Evolutionary conservation across 768 basidiomycete genomes (phyloP), one percentile per base, ranked within the genome.

Genomic region (Tulasnella sp.): DNA sequence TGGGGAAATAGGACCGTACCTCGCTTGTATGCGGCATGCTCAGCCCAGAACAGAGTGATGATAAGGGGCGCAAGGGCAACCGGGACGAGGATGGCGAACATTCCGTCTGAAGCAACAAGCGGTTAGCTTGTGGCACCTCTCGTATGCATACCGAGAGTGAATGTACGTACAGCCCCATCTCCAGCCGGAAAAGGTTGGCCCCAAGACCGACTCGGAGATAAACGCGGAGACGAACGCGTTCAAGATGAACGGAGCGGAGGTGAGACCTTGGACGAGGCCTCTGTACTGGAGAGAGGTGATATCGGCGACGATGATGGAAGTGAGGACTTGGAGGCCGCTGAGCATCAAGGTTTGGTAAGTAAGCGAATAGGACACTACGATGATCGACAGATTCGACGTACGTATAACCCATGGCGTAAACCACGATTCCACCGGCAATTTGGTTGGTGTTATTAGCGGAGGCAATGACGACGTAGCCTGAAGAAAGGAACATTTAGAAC

Each of bases 181-280:
- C 89, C 89, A 90, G 7, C 86, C 85, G 29, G 52, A 59, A 14
- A 59, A 59, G 16, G 81, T 79, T 40, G 85, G 80, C 73, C 80
- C 80, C 29, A 84, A 75, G 35, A 84, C 78, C 26, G 75, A 73
- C 7, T 86, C 77, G n/a, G 86, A 82, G 64, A 89, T 83, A 76
- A 86, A 87, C n/a, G 86, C 81, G n/a, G 87, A 87, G 72, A 89
- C 80, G 76, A 88, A 89, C 2, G 82, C 86, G 77, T 89, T 89
- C 78, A 89, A 81, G 73, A 89, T 79, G 79, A 86, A 87, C 3
- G 86, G 86, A 47, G 82, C 74, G 7, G 84, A 82, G 14, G 82
- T 83, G 35, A 87, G 78, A 7, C 80, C 79, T 7, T 81, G 82
- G 34, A 87, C 83, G 29, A 87, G 77, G 8, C 86, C 86, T 69